Conservation (phyloP, 176 grass and related monocot species). For the Oryza brachyantha region DNA sequence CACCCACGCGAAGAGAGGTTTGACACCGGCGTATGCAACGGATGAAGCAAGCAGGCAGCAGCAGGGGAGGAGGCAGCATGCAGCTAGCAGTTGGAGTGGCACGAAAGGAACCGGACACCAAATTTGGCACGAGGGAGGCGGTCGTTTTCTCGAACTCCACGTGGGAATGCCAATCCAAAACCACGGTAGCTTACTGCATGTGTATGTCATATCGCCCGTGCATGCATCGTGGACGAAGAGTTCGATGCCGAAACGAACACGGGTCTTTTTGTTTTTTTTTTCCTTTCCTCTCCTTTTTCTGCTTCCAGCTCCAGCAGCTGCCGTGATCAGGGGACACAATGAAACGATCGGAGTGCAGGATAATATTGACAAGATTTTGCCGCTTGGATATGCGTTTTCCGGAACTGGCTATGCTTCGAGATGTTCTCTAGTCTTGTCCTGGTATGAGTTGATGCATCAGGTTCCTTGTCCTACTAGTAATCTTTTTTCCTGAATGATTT, state of each 20-base stretch:
- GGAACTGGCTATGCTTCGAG: too few relatives aligned
- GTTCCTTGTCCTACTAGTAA: not conserved
- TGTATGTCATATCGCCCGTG: not conserved
- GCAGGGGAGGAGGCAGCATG: too few relatives aligned
- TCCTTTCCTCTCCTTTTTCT: not conserved
- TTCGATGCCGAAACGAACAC: constrained; percentile 9
- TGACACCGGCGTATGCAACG: too few relatives aligned
- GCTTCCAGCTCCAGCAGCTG: not conserved
- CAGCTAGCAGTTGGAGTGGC: not conserved
- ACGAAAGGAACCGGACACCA: constrained; percentile 6
- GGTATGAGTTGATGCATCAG: not conserved
- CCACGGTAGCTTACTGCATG: not conserved
- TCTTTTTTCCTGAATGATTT: not conserved
- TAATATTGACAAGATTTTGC: not conserved
- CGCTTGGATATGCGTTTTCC: not conserved
- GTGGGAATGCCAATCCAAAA: constrained; percentile 28
- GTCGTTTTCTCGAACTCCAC: constrained; percentile 4
- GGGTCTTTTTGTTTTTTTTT: too few relatives aligned
- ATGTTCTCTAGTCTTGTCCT: not conserved
- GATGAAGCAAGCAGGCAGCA: too few relatives aligned
- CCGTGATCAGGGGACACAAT: not conserved
- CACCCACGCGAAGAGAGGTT: too few relatives aligned
- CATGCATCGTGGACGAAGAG: not conserved
- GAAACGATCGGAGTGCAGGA: not conserved
- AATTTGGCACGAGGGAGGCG: not conserved